Evolutionary conservation across 305 asterid genomes (phyloP), one percentile per base, ranked within the genome.

Genomic region (Coffea humblotiana): DNA sequence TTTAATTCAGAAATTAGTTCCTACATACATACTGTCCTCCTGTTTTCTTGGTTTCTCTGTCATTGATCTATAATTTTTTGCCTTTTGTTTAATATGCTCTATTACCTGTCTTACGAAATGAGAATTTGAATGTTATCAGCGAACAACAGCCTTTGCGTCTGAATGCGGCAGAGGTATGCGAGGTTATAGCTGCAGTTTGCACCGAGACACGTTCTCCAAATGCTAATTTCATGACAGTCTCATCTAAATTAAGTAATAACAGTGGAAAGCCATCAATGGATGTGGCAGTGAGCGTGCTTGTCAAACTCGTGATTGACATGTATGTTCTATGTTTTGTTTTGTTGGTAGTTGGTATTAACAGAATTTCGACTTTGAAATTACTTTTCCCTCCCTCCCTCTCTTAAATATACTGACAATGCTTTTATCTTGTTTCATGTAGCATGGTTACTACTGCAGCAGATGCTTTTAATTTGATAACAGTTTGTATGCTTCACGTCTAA

Each of bases 291-390:
- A 96, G 98, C 90, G 99, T 96, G 84, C 98, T 96, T 66, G 97
- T 96, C 83, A 96, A 96, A 89, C 98, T 96, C 82, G 91, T 96
- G 79, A 96, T 96, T 82, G 99, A 96, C 94, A 96, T 96, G 99
- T 94, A 92, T 54, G 99, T 45, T 74, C 81, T 78, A 75, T 80
- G 78, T 84, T 84, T 35, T 15, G 54, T 75, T 76, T 40, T 2
- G 29, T 72, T 72, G 72, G 25, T 67, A 15, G 56, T 70, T 70
- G 10, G 18, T 8, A 70, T 65, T 61, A 21, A 37, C 66, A 65
- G 6, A 35, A n/a, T 80, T 43, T 32, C 19, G 15, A 68, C 40
- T 52, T 40, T 56, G 11, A n/a, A 78, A n/a, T 51, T 45, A 64
- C 37, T 6, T 61, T 19, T 78, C 52, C 32, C 77, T 47, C 29